Conservation (phyloP, 306 rosid genomes). For the Fagus crenata region DNA sequence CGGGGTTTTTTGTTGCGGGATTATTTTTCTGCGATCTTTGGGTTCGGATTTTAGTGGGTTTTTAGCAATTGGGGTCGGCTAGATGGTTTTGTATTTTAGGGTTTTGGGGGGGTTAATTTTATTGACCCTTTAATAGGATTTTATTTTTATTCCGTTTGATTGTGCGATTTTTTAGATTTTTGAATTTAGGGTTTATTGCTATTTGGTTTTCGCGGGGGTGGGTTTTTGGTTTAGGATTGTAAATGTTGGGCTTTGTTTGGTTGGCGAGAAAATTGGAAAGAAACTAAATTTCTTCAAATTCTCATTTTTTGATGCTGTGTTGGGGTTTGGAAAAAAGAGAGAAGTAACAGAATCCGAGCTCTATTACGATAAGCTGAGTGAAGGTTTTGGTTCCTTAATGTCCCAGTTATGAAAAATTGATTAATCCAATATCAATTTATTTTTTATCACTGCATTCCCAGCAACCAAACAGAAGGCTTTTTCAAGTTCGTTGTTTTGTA, state of each 20-base stretch:
- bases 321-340: slow-evolving; percentile 14
- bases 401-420: slow-evolving; percentile 16
- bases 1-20: slow-evolving; percentile 24
- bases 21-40: slow-evolving; percentile 47
- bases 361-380: slow-evolving; percentile 20
- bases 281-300: slow-evolving; percentile 2
- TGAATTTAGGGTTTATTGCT: slow-evolving; percentile 49
- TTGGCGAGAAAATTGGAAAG: slow-evolving; percentile 13
- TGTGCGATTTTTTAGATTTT: not conserved
- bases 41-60: slow-evolving; percentile 26
- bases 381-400: slow-evolving; percentile 6
- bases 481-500: not conserved
- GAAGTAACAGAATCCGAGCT: slow-evolving; percentile 10
- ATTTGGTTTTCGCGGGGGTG: slow-evolving; percentile 23
- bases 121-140: slow-evolving; percentile 20
- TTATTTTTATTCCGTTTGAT: slow-evolving; percentile 31
- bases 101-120: slow-evolving; percentile 24
- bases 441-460: not conserved
- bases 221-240: slow-evolving; percentile 38
- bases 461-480: slow-evolving; percentile 15
- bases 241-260: slow-evolving; percentile 24
- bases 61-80: slow-evolving; percentile 32
- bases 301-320: not conserved
- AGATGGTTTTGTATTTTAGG: slow-evolving; percentile 36
- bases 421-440: slow-evolving; percentile 6